phyloP scores from a whole-genome alignment of 176 grass and related monocot species.

The Lolium multiflorum region DNA sequence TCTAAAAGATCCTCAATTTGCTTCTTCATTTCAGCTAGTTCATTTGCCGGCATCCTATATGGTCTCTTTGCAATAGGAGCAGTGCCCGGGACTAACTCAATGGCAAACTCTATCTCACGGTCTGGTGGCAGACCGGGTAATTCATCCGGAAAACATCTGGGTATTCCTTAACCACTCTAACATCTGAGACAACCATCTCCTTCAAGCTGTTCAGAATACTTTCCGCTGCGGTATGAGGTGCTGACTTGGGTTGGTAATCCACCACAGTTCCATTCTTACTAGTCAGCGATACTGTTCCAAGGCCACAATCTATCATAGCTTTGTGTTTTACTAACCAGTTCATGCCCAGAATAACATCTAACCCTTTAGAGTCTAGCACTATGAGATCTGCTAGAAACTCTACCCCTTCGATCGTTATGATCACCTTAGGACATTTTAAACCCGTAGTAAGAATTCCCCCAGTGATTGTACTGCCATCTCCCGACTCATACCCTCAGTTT shows the following conservation, averaged over 20 bases:
- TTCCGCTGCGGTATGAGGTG: not conserved
- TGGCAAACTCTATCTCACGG: not conserved
- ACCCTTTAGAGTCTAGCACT: too few species aligned
- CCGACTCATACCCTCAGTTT: too few species aligned
- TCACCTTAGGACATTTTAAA: too few species aligned
- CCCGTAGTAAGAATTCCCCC: too few species aligned
- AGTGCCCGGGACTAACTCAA: not conserved
- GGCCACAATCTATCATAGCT: too few species aligned
- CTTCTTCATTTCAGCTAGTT: not conserved
- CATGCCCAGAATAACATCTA: too few species aligned
- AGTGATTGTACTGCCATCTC: too few species aligned
- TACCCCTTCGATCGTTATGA: too few species aligned
- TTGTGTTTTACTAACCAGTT: too few species aligned
- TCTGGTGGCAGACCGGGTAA: not conserved
- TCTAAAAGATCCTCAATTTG: not conserved
- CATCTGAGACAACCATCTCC: not conserved
- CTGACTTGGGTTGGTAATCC: not conserved
- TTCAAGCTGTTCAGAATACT: not conserved
- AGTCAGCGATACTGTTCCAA: too few species aligned
- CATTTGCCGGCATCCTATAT: not conserved
- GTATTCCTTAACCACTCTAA: not conserved
- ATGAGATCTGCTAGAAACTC: too few species aligned
- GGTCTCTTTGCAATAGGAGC: not conserved
- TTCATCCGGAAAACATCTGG: not conserved
- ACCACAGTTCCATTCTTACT: not conserved